Evolutionary conservation across 306 rosid species (phyloP).

Genomic region (Abrus pulchellus): DNA sequence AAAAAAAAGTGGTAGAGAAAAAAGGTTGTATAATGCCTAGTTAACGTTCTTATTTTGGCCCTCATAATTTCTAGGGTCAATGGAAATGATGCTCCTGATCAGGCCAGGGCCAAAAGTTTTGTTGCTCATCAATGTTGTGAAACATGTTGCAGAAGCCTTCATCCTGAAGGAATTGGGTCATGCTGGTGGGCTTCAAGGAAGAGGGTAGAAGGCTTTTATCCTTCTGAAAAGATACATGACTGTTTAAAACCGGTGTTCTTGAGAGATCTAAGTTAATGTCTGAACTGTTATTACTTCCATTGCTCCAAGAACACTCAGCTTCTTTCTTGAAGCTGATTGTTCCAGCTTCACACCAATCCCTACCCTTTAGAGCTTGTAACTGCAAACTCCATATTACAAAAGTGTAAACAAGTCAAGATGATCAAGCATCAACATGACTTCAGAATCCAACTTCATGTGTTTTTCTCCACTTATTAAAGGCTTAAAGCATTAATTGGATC

Average conservation of each 20-base stretch:
- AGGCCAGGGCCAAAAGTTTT: constrained; percentile 80
- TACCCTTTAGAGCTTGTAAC: constrained; percentile 66
- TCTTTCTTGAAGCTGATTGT: constrained; percentile 61
- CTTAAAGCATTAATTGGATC: constrained; percentile 1
- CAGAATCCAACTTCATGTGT: background rate
- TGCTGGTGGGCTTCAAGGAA: constrained; percentile 56
- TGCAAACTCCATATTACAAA: constrained; percentile 52
- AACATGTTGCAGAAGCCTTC: constrained; percentile 72
- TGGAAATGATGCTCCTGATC: constrained; percentile 64
- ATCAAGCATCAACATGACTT: constrained; percentile 17
- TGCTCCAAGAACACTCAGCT: constrained; percentile 78
- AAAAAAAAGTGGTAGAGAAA: background rate
- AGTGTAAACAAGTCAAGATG: background rate
- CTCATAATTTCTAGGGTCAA: constrained; percentile 41
- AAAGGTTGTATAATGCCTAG: background rate
- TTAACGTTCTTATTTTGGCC: too few relatives aligned
- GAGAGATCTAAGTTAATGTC: constrained; percentile 74
- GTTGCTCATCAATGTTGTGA: constrained; percentile 67
- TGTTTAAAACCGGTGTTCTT: constrained; percentile 57
- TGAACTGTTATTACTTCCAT: constrained; percentile 70
- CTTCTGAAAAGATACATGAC: constrained; percentile 52
- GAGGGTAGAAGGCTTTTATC: constrained; percentile 58
- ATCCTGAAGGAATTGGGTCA: constrained; percentile 75
- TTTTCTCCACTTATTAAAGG: constrained; percentile 16
- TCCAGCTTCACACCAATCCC: constrained; percentile 54